Evolutionary conservation across 257 asterid genomes (phyloP), one percentile per base, ranked within the genome.

Genomic region (Solanum chmielewskii): DNA sequence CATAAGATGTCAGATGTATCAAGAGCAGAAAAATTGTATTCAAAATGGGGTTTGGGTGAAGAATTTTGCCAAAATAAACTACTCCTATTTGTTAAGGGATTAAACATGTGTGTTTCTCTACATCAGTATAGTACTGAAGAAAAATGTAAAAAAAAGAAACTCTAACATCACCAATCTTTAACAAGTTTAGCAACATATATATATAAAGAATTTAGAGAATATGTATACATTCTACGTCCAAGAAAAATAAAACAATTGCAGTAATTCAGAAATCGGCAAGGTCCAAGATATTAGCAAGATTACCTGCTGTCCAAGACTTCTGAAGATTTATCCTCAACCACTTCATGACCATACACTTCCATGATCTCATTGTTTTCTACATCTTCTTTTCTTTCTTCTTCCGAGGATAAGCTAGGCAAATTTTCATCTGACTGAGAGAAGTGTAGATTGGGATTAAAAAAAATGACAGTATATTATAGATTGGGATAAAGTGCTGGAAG

Each of bases 271-370:
- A 12, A 88, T 88, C 71, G 62, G 64, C 21, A 75, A 23, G 59
- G 56, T 47, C 68, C 84, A 80, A 9, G 41, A 47, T 47, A 45
- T 80, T 80, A 4, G 68, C 68, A 47, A 80, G 20, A 84, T 66
- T 84, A 84, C 87, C 76, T 84, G 87, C 42, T 64, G 59, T 16
- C 41, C n/a, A 45, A 9, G 80, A 31, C 77, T 88, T 78, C 93
- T 75, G 84, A 74, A 82, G 89, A 84, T 90, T 86, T 84, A 73
- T 74, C 70, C 84, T 78, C 92, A 27, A 71, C 81, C 75, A 84
- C 83, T 89, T 91, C 94, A 87, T 62, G 39, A 45, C 9, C 89
- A 68, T 91, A 88, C 87, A 88, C 91, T 86, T 91, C 94, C 45
- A 31, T 56, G 31, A 89, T 89, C 59, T 89, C 92, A 69, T 33